Conservation (phyloP, 2,329 filamentous ascomycete genomes). For the Rutstroemia sp. region DNA sequence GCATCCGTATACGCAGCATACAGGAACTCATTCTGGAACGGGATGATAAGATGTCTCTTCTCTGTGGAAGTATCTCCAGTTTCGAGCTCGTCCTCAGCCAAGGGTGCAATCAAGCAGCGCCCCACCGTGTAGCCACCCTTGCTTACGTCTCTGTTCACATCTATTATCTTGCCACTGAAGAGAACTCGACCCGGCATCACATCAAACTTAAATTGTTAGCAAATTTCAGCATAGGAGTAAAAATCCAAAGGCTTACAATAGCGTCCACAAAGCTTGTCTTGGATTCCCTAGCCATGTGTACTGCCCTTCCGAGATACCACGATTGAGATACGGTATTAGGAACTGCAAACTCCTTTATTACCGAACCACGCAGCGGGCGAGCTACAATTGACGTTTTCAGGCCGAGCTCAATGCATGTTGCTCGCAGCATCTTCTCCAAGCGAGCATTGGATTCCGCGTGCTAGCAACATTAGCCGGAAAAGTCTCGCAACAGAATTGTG, state of each 20-base stretch:
- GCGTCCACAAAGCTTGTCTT: too few species aligned
- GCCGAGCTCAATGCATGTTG: constrained; percentile 27
- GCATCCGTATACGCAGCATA: constrained; percentile 41
- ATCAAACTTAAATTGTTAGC: constrained; percentile 48
- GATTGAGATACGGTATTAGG: constrained; percentile 47
- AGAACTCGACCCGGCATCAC: constrained; percentile 70
- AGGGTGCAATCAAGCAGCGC: too few species aligned
- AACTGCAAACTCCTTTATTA: constrained; percentile 42
- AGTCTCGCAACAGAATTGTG: too few species aligned
- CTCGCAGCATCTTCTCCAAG: constrained; percentile 36
- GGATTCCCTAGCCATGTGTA: constrained; percentile 18
- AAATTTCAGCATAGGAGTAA: constrained; percentile 7
- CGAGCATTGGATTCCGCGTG: not conserved
- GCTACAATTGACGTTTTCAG: too few species aligned
- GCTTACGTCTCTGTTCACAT: constrained; percentile 14
- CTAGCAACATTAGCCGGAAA: too few species aligned
- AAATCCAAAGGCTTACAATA: too few species aligned
- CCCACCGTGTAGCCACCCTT: too few species aligned
- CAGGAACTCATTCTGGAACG: constrained; percentile 48
- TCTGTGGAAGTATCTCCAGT: not conserved
- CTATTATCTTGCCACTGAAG: constrained; percentile 29
- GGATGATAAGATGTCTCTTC: constrained; percentile 38
- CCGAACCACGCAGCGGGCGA: constrained; percentile 23
- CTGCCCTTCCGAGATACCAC: constrained; percentile 32
- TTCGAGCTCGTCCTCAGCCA: too few species aligned